Conservation (phyloP, 192 early-diverging fungal species). For the Gryganskiella cystojenkinii region DNA sequence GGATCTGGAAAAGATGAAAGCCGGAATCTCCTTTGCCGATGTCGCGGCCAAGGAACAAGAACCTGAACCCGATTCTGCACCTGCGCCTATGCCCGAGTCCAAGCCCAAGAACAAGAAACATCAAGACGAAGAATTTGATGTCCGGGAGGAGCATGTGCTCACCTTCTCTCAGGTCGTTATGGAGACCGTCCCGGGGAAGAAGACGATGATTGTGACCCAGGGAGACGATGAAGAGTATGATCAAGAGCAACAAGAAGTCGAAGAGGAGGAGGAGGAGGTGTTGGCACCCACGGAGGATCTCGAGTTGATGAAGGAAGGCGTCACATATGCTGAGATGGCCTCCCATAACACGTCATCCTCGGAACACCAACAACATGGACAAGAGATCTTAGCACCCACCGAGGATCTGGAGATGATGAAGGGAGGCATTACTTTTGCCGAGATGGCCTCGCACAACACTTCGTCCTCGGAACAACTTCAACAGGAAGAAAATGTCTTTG, state of each 20-base stretch:
- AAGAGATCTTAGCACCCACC: constrained; percentile 11
- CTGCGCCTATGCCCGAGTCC: background rate
- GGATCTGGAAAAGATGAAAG: constrained; percentile 22
- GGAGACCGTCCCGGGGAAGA: background rate
- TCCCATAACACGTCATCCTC: background rate
- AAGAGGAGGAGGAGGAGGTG: constrained; percentile 4
- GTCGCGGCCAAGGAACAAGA: background rate
- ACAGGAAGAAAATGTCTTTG: background rate
- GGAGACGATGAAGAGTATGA: background rate
- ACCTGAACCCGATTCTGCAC: too few relatives aligned
- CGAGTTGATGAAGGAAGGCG: constrained; percentile 28
- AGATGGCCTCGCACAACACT: constrained; percentile 1
- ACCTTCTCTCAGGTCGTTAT: background rate
- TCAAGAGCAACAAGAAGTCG: background rate
- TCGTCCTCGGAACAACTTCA: too few relatives aligned
- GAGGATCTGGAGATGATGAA: constrained; percentile 39
- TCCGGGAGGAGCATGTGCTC: too few relatives aligned
- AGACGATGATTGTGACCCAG: background rate
- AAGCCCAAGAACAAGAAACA: background rate
- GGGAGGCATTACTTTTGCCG: constrained; percentile 27
- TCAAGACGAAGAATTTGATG: too few relatives aligned
- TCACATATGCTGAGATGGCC: constrained; percentile 21
- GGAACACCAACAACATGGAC: background rate
- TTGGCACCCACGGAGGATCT: constrained; percentile 28
- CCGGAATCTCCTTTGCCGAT: constrained; percentile 19